These are phyloP conservation scores for Fusarium udum DNA, from an alignment of 2,329 filamentous ascomycete species.

Conservation along the genomic window DNA sequence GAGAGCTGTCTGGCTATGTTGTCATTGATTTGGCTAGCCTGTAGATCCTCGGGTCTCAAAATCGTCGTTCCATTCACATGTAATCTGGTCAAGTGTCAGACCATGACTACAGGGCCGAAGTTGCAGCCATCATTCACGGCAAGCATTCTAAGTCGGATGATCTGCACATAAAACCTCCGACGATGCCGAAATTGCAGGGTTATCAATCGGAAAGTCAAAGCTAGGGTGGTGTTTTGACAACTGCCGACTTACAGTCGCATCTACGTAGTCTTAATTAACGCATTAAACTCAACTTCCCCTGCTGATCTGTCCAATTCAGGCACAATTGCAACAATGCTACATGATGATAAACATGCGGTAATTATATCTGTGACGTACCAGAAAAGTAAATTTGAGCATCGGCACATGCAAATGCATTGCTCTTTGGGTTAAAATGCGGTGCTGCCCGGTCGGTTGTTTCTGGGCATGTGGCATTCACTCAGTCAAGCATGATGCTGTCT, in stretches of 20 bases:
- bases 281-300: conserved; percentile 1
- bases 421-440: neutral
- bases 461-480: neutral
- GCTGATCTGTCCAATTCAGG: neutral
- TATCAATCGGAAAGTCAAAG: neutral
- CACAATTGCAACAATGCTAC: neutral
- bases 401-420: neutral
- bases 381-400: neutral
- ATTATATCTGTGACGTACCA: neutral
- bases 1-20: neutral
- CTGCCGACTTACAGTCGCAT: neutral
- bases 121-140: neutral
- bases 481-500: neutral
- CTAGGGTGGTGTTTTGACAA: neutral
- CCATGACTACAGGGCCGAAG: neutral
- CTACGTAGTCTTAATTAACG: neutral
- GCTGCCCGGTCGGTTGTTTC: neutral
- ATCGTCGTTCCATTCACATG: rapidly evolving
- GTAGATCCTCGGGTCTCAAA: neutral
- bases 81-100: neutral
- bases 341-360: neutral
- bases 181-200: neutral
- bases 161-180: neutral
- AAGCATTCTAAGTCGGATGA: neutral
- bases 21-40: rapidly evolving